Base-by-base conservation (phyloP, 208 protist species). In the Acanthamoeba sp. region DNA sequence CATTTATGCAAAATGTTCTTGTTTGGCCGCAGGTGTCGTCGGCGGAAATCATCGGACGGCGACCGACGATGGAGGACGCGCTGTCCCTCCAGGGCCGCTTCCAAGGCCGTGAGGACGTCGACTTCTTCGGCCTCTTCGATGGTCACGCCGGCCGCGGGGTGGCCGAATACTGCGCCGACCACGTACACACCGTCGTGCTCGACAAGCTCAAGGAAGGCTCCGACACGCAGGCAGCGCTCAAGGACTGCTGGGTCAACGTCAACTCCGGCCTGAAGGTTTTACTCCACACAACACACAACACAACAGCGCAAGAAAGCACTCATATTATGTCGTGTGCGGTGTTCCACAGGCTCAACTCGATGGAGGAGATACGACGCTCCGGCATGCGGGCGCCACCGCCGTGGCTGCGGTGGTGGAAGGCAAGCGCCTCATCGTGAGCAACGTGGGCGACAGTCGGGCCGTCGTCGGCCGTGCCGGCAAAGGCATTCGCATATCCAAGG, bases 361-460 rank as follows among this genome's bases (percentile, higher is more conserved):
- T 34, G 78, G 78, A 14, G 78, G 45, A 24, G 78, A 87, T 36
- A 29, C 40, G 45, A 18, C 78, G 20, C 48, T 62, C 1, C 78
- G 78, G 18, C 93, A 96, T 45, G 91, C 84, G 82, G 95, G 95
- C 45, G 93, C 95, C 6, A 96, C 95, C 12, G 95, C 95, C 20
- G 94, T 95, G 14, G 80, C 85, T 10, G 36, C 95, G 16, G 66
- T 96, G 0, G 48, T 95, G 6, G 18, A 62, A 2, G 45, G 88
- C 22, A 62, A 96, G n/a, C 29, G 55, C 27, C 59, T 84, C 12
- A 93, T 69, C 78, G 94, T 96, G 20, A 71, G 57, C 27, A 97
- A 97, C 87, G 95, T 96, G 42, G 96, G 96, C 29, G 96, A 97
- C 85, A 96, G 88, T 34, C 42, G 95, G 29, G 95, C 96, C 20